phyloP scores from a whole-genome alignment of 306 rosid genomes.

The Prunus dulcis region DNA sequence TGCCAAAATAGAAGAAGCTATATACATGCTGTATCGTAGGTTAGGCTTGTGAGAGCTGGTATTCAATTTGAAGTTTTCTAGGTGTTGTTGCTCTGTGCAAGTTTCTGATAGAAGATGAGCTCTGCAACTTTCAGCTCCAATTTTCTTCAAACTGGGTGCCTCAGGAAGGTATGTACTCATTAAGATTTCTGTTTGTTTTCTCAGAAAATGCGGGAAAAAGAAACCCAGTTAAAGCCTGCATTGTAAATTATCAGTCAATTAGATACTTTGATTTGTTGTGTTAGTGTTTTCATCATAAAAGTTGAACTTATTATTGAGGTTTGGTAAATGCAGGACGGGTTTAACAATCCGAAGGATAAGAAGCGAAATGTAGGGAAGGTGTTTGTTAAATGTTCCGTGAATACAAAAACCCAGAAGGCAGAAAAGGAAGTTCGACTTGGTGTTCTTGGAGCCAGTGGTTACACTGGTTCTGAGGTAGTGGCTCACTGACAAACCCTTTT shows the following conservation, averaged over 20 bases:
- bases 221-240: background rate
- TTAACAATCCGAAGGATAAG: constrained; percentile 18
- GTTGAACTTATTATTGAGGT: background rate
- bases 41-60: background rate
- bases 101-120: constrained; percentile 31
- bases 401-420: constrained; percentile 32
- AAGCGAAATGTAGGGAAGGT: constrained; percentile 41
- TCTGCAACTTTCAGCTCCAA: constrained; percentile 34
- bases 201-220: background rate
- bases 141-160: constrained; percentile 29
- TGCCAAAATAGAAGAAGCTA: background rate
- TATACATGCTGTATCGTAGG: background rate
- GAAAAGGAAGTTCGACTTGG: constrained; percentile 69
- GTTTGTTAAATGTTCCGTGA: constrained; percentile 57
- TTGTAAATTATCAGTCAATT: background rate
- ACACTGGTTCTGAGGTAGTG: constrained; percentile 92
- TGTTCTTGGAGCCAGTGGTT: constrained; percentile 99
- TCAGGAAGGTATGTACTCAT: constrained; percentile 37
- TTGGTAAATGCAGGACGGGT: constrained; percentile 28
- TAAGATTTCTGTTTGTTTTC: constrained; percentile 5
- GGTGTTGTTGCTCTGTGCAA: background rate
- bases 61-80: background rate
- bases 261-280: background rate
- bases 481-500: background rate
- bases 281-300: background rate